Evolutionary conservation across 1,284 basidiomycete genomes (phyloP), one percentile per base, ranked within the genome.

Genomic region (Cystobasidiaceae sp.): DNA sequence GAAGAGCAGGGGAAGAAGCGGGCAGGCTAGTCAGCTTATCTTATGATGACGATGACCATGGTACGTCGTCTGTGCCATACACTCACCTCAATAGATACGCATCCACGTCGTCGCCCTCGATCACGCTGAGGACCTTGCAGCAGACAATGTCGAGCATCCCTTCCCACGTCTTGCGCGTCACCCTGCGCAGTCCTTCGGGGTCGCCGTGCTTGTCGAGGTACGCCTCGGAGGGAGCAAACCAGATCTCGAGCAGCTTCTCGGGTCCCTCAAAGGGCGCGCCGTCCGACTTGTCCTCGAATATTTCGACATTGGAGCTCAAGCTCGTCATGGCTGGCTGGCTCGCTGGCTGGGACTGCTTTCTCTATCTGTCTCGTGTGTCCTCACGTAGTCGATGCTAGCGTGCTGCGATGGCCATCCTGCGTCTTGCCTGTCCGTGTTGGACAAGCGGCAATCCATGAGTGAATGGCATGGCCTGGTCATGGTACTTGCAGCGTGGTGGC

Each of bases 171-270:
- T 81, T 78, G 65, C 86, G 82, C 69, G 85, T 82, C 46, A 98
- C 87, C 72, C 82, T 84, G 66, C 93, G 82, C 55, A 97, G 81
- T 21, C 94, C 94, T 37, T 68, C 73, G 72, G 74, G 75, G 11
- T 71, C 70, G 52, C 56, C 28, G 39, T 39, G 15, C 11, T 52
- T 33, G 44, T 62, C 50, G 34, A 25, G 72, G 21, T 75, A 71
- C 13, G 80, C 76, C 71, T 57, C 21, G 63, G 66, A 43, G 82
- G 83, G 88, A 3, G 90, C 86, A 77, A 98, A 98, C 96, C 96
- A 98, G 63, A 98, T 86, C 80, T 98, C 96, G 61, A 98, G 84
- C 44, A 97, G 85, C 79, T 99, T 99, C 80, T 99, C 96, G 67
- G 94, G 90, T 0, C 78, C 78, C 70, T 75, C 75, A 60, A 78